phyloP scores from a whole-genome alignment of 805 yeast genomes.

The Teunomyces panamensis region DNA sequence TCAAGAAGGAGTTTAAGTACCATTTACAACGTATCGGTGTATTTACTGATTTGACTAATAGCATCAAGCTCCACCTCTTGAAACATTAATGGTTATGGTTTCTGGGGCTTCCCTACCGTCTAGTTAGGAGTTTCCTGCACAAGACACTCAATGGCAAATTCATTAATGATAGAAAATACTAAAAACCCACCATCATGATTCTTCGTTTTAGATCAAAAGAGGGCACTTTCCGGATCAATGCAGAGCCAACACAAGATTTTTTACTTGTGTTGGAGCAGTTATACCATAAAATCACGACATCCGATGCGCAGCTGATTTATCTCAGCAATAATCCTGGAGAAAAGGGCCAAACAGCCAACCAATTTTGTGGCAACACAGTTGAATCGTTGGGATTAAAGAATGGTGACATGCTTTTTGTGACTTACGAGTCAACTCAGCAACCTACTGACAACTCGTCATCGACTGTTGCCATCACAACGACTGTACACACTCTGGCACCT shows the following conservation, averaged over 20 bases:
- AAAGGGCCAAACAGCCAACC: constrained; percentile 38
- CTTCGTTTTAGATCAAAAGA: constrained; percentile 80
- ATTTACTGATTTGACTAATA: constrained; percentile 7
- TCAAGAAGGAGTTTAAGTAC: constrained; percentile 10
- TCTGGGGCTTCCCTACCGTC: too few relatives aligned
- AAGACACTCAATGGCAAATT: neutral
- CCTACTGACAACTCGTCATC: constrained; percentile 15
- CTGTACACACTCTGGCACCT: neutral
- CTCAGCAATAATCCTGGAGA: constrained; percentile 48
- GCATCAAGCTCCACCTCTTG: constrained; percentile 7
- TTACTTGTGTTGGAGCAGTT: constrained; percentile 42
- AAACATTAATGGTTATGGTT: neutral
- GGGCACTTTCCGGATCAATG: constrained; percentile 72
- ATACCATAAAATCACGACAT: constrained; percentile 18
- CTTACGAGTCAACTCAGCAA: constrained; percentile 22
- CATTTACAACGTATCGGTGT: constrained; percentile 5
- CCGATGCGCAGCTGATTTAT: constrained; percentile 22
- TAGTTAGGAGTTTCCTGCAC: neutral
- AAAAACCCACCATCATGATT: constrained; percentile 18
- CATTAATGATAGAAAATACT: neutral
- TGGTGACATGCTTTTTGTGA: constrained; percentile 55
- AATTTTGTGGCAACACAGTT: constrained; percentile 36
- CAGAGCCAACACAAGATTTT: constrained; percentile 46
- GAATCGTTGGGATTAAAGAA: constrained; percentile 50
- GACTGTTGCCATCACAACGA: constrained; percentile 3